These are phyloP conservation scores for Phaeosphaeriaceae sp. DNA, from an alignment of 2,329 filamentous ascomycete species.

Conservation along the genomic window DNA sequence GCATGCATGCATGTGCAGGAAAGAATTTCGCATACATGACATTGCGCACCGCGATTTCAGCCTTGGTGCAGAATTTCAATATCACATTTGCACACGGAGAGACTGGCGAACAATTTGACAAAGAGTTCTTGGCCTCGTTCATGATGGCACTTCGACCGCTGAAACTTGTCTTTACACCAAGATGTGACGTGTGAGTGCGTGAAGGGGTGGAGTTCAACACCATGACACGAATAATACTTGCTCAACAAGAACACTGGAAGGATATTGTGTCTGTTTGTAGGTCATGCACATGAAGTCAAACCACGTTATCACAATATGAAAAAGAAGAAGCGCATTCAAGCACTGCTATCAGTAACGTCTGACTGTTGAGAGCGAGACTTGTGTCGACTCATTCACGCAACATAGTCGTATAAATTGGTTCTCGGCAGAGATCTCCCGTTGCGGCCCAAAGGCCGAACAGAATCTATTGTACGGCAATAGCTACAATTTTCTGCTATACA, in stretches of 20 bases:
- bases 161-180: conserved; percentile 27
- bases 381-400: not conserved
- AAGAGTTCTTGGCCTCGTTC: conserved; percentile 22
- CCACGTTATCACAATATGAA: not conserved
- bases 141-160: conserved; percentile 38
- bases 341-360: not conserved
- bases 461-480: not conserved
- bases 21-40: conserved; percentile 23
- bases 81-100: conserved; percentile 23
- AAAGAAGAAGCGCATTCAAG: not conserved
- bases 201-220: not conserved
- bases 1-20: conserved; percentile 20
- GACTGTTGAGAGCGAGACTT: not conserved
- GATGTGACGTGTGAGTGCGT: not conserved
- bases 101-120: conserved; percentile 28
- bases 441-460: not conserved
- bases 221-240: too few relatives aligned
- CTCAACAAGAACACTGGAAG: too few relatives aligned
- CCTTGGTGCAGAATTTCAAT: conserved; percentile 21
- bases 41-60: conserved; percentile 16
- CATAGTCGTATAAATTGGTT: not conserved
- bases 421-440: not conserved
- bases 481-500: not conserved
- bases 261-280: too few relatives aligned
- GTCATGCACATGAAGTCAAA: not conserved